Evolutionary conservation across 83 land plant genomes (phyloP), one percentile per base, ranked within the genome.

Genomic region (Picea engelmannii): DNA sequence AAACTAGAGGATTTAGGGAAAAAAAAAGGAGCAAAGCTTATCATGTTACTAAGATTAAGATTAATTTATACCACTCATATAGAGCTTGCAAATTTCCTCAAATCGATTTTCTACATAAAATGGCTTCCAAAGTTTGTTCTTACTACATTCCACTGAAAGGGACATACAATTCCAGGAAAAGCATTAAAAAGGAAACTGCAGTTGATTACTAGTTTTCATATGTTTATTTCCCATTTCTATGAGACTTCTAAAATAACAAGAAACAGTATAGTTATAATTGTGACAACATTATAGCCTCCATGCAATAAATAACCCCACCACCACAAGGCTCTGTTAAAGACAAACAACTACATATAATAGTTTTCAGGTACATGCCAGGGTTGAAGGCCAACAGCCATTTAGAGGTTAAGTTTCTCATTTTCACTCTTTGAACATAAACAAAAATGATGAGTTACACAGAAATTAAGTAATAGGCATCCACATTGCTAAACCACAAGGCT

Each of bases 201-300:
- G 20, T 16, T 23, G 31, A 21, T 74, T 49, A 59, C 60, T 12
- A 75, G 31, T 9, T 5, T 75, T 49, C 49, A 75, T 25, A 49
- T 75, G 31, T 49, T 52, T 16, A 52, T 49, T 13, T 75, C 55
- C 60, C 60, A 52, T 49, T 7, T 75, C 23, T 42, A 13, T 70
- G 52, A 40, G 8, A 38, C 61, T 75, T 75, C 24, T 23, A 10
- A 21, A 23, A 4, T 11, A 7, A 17, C 1, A 31, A n/a, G 24
- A 23, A 24, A 10, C 58, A 52, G 58, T 52, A 52, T 52, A 10
- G 58, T 11, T 52, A 49, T 4, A 21, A 68, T 42, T 25, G 24
- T 75, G 60, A 49, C 25, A 49, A 23, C 76, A 70, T 75, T 49
- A 75, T 49, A 75, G 23, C 60, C 60, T 49, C 11, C 78, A 52